These are phyloP conservation scores for Austroboletus eburneus DNA, from an alignment of 768 basidiomycete species.

Conservation along the genomic window DNA sequence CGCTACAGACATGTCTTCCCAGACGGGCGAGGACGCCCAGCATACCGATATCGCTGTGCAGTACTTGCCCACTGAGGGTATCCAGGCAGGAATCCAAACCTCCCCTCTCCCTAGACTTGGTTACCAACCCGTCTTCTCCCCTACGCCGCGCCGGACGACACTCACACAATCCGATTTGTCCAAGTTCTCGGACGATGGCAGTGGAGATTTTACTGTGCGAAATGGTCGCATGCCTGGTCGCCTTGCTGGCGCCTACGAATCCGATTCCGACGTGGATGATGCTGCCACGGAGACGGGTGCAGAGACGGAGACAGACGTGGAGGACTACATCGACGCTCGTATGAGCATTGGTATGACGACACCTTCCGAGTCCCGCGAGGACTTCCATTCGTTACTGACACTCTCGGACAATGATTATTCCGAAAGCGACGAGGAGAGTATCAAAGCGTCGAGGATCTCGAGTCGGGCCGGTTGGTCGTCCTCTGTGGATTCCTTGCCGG, in stretches of 20 bases:
- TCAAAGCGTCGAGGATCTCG: conserved; percentile 58
- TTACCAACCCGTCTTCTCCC: conserved; percentile 20
- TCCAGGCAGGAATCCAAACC: conserved; percentile 39
- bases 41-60: conserved; percentile 47
- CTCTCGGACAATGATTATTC: conserved; percentile 65
- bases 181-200: conserved; percentile 36
- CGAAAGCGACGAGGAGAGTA: conserved; percentile 62
- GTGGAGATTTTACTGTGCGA: conserved; percentile 33
- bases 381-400: conserved; percentile 75
- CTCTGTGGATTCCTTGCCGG: conserved; percentile 18
- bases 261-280: conserved; percentile 42
- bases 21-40: conserved; percentile 42
- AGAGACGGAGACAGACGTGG: conserved; percentile 63
- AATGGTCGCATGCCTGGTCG: conserved; percentile 18
- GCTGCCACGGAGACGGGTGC: conserved; percentile 57
- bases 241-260: conserved; percentile 36
- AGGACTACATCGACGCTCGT: conserved; percentile 74
- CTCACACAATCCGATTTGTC: conserved; percentile 45
- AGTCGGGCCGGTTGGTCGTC: conserved; percentile 27
- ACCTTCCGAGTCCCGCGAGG: conserved; percentile 63
- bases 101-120: conserved; percentile 25
- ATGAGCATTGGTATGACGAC: conserved; percentile 59
- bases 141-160: conserved; percentile 37
- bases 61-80: conserved; percentile 32
- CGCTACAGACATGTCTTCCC: conserved; percentile 37